Evolutionary conservation across 2,329 filamentous ascomycete genomes (phyloP).

Genomic region (Botrytis byssoidea): DNA sequence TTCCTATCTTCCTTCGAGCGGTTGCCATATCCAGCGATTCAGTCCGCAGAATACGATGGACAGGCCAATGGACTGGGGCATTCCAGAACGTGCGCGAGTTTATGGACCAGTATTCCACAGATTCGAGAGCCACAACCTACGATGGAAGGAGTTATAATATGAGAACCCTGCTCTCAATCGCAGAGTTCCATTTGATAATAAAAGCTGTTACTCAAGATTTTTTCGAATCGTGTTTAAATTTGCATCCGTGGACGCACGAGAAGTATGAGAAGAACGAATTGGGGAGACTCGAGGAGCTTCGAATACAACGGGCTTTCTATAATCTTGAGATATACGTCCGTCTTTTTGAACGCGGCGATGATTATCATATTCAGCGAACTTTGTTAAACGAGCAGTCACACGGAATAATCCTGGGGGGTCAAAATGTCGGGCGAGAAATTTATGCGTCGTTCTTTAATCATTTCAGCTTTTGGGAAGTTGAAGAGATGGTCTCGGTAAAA

Average conservation of each 20-base stretch:
- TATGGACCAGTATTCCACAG: not conserved
- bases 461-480: not conserved
- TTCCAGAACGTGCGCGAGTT: not conserved
- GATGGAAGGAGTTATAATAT: not conserved
- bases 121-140: not conserved
- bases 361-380: not conserved
- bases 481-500: not conserved
- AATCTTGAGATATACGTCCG: not conserved
- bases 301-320: constrained; percentile 1
- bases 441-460: not conserved
- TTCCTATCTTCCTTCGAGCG: constrained; percentile 8
- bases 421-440: not conserved
- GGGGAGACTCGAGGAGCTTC: not conserved
- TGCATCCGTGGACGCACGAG: not conserved
- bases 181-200: not conserved
- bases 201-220: not conserved
- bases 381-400: not conserved
- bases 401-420: not conserved
- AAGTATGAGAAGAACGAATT: not conserved
- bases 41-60: not conserved
- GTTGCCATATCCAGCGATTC: not conserved
- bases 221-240: not conserved
- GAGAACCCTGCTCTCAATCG: not conserved
- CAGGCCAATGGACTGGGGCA: not conserved
- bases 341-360: not conserved